phyloP scores from a whole-genome alignment of 2,329 filamentous ascomycete species.

The Thielaviopsis populi region DNA sequence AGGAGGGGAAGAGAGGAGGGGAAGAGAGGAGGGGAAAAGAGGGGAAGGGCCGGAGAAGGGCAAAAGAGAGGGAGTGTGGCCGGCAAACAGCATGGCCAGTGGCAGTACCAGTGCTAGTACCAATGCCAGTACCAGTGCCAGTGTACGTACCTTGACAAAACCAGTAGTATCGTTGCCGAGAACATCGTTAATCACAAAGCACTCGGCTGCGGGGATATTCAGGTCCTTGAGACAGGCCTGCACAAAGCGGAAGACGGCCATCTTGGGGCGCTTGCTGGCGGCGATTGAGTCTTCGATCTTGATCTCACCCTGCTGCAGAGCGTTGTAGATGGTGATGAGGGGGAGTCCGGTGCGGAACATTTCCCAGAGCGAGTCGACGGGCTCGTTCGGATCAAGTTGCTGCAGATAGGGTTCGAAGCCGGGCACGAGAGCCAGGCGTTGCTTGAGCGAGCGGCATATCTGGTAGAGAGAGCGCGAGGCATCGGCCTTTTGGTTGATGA shows the following conservation, averaged over 20 bases:
- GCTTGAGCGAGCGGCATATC: constrained; percentile 75
- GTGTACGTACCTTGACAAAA: constrained; percentile 65
- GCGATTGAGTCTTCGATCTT: constrained; percentile 47
- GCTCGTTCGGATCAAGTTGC: constrained; percentile 55
- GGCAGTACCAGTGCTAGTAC: too few relatives aligned
- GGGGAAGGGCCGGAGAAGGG: background rate
- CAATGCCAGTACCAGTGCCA: too few relatives aligned
- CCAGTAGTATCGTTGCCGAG: constrained; percentile 91
- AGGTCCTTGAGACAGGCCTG: constrained; percentile 76
- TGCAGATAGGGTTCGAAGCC: constrained; percentile 63
- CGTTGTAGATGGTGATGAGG: constrained; percentile 78
- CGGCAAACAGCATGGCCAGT: too few relatives aligned
- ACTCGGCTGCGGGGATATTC: constrained; percentile 62
- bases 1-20: background rate
- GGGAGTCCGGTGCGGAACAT: constrained; percentile 73
- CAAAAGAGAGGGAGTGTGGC: too few relatives aligned
- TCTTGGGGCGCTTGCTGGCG: constrained; percentile 67
- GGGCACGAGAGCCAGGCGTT: constrained; percentile 68
- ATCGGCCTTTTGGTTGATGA: constrained; percentile 94
- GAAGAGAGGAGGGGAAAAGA: background rate
- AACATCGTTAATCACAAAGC: constrained; percentile 82
- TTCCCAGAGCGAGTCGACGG: constrained; percentile 82
- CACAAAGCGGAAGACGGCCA: constrained; percentile 82
- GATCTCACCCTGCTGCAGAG: constrained; percentile 55
- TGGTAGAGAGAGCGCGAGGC: constrained; percentile 87